phyloP scores from a whole-genome alignment of 768 basidiomycete genomes.

The Collybiopsis luxurians region DNA sequence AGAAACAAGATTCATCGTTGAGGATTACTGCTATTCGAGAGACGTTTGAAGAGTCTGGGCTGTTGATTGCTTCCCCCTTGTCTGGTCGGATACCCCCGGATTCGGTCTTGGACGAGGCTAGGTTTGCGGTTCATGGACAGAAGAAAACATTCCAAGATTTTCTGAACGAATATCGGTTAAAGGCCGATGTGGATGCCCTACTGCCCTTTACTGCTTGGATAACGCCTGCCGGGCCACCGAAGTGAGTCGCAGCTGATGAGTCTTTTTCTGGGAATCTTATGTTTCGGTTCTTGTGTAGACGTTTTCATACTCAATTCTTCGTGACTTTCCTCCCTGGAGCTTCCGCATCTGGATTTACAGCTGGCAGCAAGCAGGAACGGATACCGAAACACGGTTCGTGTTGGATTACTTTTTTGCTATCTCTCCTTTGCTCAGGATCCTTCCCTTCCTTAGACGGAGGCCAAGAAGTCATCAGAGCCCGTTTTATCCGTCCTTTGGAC shows the following conservation, averaged over 20 bases:
- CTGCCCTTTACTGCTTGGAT: slow-evolving; percentile 78
- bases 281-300: slow-evolving; percentile 36
- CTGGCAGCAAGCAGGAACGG: slow-evolving; percentile 52
- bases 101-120: slow-evolving; percentile 46
- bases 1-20: slow-evolving; percentile 54
- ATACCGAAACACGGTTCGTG: slow-evolving; percentile 55
- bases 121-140: slow-evolving; percentile 54
- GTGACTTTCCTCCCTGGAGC: slow-evolving; percentile 54
- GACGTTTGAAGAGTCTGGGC: slow-evolving; percentile 74
- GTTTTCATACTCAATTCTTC: slow-evolving; percentile 72
- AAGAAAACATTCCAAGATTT: slow-evolving; percentile 50
- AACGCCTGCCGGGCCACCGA: slow-evolving; percentile 53
- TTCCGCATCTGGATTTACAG: slow-evolving; percentile 45
- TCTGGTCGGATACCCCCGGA: slow-evolving; percentile 21
- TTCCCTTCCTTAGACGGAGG: slow-evolving; percentile 46
- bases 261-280: slow-evolving; percentile 1
- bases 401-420: background rate
- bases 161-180: slow-evolving; percentile 42
- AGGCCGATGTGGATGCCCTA: slow-evolving; percentile 42
- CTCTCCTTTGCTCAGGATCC: background rate
- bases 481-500: slow-evolving; percentile 56
- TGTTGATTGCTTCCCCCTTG: slow-evolving; percentile 51
- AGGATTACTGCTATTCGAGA: slow-evolving; percentile 68
- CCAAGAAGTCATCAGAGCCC: slow-evolving; percentile 65
- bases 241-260: slow-evolving; percentile 32